These are phyloP conservation scores for Straminergon stramineum DNA, from an alignment of 225 moss, liverwort and hornwort genomes.

Conservation along the genomic window DNA sequence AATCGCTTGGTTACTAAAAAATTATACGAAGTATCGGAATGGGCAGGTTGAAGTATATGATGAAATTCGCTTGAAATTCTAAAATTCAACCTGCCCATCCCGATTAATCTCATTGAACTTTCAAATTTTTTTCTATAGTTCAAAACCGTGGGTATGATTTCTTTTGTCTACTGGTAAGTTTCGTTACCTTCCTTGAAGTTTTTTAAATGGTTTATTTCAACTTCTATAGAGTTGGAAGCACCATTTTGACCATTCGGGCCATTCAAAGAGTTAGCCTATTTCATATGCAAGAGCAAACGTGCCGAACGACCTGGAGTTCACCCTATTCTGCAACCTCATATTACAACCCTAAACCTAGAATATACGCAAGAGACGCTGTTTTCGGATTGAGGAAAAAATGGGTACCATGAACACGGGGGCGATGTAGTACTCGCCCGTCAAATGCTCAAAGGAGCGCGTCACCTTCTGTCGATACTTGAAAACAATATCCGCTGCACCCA, in stretches of 20 bases:
- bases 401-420: constrained; percentile 85
- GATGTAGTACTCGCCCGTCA: constrained; percentile 92
- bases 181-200: not conserved
- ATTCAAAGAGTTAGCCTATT: not conserved
- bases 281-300: not conserved
- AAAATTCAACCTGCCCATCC: not conserved
- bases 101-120: not conserved
- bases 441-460: constrained; percentile 77
- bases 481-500: constrained; percentile 69
- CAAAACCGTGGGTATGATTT: not conserved
- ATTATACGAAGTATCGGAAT: not conserved
- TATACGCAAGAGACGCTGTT: not conserved
- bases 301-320: not conserved
- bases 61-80: not conserved
- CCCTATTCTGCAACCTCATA: not conserved
- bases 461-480: constrained; percentile 90
- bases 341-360: not conserved
- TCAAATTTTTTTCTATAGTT: not conserved
- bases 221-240: not conserved
- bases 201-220: not conserved
- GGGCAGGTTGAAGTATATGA: not conserved
- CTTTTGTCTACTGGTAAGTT: not conserved
- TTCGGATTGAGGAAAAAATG: not conserved
- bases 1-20: not conserved
- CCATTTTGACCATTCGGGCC: too few species aligned